A percentile compares a stretch with the other conserved stretches of the same genome.
Conservation (phyloP, 2,329 filamentous ascomycete species). For the Penicillium hesseltinei region DNA sequence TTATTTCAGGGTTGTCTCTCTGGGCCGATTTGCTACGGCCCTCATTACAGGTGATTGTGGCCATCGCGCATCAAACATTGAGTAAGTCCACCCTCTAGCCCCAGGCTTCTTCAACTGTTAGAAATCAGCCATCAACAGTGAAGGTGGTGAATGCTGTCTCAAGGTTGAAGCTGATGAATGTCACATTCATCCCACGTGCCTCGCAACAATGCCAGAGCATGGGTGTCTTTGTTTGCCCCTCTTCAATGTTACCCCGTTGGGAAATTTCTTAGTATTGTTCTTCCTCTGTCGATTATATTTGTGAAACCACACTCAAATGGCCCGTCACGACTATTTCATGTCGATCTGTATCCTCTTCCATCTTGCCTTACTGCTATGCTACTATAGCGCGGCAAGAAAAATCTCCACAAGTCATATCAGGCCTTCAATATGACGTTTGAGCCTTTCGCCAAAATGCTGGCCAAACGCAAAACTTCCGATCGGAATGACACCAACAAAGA, state of each 20-base stretch:
- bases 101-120: neutral
- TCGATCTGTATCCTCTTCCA: neutral
- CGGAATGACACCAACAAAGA: neutral
- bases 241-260: constrained; percentile 26
- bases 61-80: neutral
- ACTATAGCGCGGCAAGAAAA: neutral
- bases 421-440: neutral
- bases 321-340: neutral
- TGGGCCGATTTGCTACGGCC: neutral
- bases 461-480: neutral
- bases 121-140: no score
- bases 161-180: neutral
- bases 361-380: neutral
- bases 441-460: neutral
- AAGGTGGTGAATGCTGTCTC: neutral
- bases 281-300: neutral
- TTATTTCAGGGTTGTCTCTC: neutral
- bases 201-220: constrained; percentile 23
- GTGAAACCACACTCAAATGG: neutral
- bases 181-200: neutral
- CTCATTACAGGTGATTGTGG: neutral
- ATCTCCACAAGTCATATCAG: neutral
- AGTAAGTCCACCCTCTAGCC: neutral
- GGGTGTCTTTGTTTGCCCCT: constrained; percentile 18
- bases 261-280: constrained; percentile 20